Evolutionary conservation across 257 asterid genomes (phyloP), one percentile per base, ranked within the genome.

Genomic region (Ilex asprella): DNA sequence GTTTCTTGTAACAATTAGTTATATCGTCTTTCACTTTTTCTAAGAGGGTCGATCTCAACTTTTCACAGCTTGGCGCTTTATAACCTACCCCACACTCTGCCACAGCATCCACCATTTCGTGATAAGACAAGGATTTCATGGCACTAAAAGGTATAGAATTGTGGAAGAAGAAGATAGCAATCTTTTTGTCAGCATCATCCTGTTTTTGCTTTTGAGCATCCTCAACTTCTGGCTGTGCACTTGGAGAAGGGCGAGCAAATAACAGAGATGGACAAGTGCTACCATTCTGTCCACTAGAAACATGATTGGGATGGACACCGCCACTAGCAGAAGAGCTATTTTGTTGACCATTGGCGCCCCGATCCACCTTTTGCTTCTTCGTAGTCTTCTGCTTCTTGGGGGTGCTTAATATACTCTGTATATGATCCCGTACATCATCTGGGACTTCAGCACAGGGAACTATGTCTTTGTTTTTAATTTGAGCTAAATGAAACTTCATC

Each of bases 401-500:
- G 61, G 69, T 63, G 68, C 59, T 69, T 44, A 75, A 78, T 46
- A 73, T 57, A 64, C 63, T 55, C 43, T 57, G 73, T 51, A 79
- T 73, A 55, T 64, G 68, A 62, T 79, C 84, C 43, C 75, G 55
- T 15, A 79, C 81, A 39, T 64, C 47, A 1, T 49, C 55, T 0
- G 81, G 81, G 29, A 79, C 81, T 58, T 79, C 69, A 41, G 71
- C 39, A 63, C 84, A 79, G 6, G 79, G 77, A 61, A 78, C 78
- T 39, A 78, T 67, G 55, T 78, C 84, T 66, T 75, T 78, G 74
- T 78, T 78, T 57, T 69, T 75, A 29, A 75, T 75, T 68, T 79
- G 81, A 69, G 81, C 84, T 56, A 79, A 71, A 75, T 75, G 84
- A 54, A 79, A 79, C 59, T 79, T 79, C 76, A 75, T 79, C 27